These are phyloP conservation scores for Chlamydomonas schloesseri DNA, from an alignment of 139 green algal species.

Conservation along the genomic window DNA sequence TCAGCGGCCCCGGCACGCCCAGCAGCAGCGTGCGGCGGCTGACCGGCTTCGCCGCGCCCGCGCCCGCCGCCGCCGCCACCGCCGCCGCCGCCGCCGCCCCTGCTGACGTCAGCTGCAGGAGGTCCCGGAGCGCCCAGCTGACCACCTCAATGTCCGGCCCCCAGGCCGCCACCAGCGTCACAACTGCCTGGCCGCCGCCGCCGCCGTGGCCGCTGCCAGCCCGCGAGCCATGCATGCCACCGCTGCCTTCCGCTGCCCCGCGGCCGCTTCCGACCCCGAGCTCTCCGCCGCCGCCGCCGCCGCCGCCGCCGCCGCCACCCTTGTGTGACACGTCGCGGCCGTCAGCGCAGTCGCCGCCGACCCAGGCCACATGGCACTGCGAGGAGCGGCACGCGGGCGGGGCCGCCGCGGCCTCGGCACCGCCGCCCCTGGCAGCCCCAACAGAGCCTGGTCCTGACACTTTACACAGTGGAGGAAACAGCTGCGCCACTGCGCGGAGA, in stretches of 20 bases:
- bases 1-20: slow-evolving; percentile 21
- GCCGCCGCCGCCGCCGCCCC: not conserved
- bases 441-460: too few relatives aligned
- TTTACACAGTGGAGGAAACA: too few relatives aligned
- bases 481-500: too few relatives aligned
- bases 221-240: too few relatives aligned
- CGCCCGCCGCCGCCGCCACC: not conserved
- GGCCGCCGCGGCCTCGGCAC: too few relatives aligned
- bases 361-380: slow-evolving; percentile 31
- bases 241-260: too few relatives aligned
- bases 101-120: not conserved
- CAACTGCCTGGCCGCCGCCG: too few relatives aligned
- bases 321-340: not conserved
- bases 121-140: not conserved
- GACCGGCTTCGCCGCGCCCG: not conserved
- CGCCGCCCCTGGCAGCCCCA: too few relatives aligned
- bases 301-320: not conserved
- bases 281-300: not conserved
- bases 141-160: slow-evolving; percentile 32
- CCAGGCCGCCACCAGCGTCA: slow-evolving; percentile 19
- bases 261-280: too few relatives aligned
- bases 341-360: not conserved
- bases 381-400: not conserved
- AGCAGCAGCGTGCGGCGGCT: slow-evolving; percentile 24
- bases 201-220: too few relatives aligned